A percentile compares a stretch with the other conserved stretches of the same genome.
Conservation (phyloP, 2,329 filamentous ascomycete species). For the Alternaria brassicicola region DNA sequence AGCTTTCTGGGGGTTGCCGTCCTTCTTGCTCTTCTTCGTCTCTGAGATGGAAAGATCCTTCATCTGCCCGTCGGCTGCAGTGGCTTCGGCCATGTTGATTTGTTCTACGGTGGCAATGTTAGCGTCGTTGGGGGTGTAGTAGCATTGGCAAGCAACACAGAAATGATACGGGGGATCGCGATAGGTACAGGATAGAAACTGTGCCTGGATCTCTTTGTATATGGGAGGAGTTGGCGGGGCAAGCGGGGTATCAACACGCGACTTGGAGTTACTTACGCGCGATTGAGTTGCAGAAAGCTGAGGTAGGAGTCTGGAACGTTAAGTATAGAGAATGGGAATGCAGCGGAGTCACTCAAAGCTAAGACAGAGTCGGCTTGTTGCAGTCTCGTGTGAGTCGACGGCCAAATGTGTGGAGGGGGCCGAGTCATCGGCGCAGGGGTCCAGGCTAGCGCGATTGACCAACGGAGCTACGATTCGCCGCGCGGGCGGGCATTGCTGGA, state of each 20-base stretch:
- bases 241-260: constrained; percentile 35
- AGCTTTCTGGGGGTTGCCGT: constrained; percentile 39
- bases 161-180: background rate
- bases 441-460: constrained; percentile 19
- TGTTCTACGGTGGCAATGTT: constrained; percentile 7
- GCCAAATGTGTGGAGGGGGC: constrained; percentile 37
- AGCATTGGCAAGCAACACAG: background rate
- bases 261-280: constrained; percentile 3
- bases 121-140: constrained; percentile 1
- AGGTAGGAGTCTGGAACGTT: too few relatives aligned
- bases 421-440: constrained; percentile 36
- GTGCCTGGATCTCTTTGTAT: background rate
- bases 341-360: constrained; percentile 11
- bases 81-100: constrained; percentile 42
- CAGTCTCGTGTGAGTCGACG: constrained; percentile 30
- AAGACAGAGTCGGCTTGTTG: constrained; percentile 24
- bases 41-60: constrained; percentile 52
- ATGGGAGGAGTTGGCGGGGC: constrained; percentile 33
- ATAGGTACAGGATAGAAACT: background rate
- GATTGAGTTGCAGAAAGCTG: background rate
- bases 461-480: constrained; percentile 34
- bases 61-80: constrained; percentile 53
- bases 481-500: constrained; percentile 24
- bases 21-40: constrained; percentile 47
- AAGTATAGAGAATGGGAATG: constrained; percentile 4